Percentiles rank a stretch among this genome's conserved stretches.
Evolutionary conservation across 441 rosid species (phyloP).

Genomic region (Euphorbia neoarborescens): DNA sequence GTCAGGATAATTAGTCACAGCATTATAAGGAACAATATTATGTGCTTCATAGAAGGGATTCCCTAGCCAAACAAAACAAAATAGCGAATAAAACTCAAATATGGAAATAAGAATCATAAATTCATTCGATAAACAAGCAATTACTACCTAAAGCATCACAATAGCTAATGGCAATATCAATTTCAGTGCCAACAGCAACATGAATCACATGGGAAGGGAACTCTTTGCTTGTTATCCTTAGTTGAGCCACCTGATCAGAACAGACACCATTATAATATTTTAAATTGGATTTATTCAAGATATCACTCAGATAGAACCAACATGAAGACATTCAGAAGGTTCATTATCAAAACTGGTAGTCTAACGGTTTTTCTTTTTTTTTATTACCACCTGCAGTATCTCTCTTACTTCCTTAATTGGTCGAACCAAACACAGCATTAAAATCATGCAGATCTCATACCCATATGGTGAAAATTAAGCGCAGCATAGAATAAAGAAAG

Average conservation of each 20-base stretch:
- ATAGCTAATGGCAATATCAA: conserved; percentile 59
- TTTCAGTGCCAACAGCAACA: conserved; percentile 72
- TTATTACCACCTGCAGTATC: neutral
- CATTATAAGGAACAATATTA: conserved; percentile 41
- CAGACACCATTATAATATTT: conserved; percentile 13
- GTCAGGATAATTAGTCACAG: conserved; percentile 65
- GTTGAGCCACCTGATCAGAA: conserved; percentile 71
- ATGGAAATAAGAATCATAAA: conserved; percentile 15
- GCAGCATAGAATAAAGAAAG: neutral
- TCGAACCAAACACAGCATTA: neutral
- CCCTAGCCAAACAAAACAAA: conserved; percentile 42
- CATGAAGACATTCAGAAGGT: conserved; percentile 11
- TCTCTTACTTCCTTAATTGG: neutral
- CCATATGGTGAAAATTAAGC: neutral
- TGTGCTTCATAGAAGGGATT: conserved; percentile 70
- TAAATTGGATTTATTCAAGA: conserved; percentile 9
- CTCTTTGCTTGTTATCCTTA: conserved; percentile 51
- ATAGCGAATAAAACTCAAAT: conserved; percentile 15
- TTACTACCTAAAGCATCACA: conserved; percentile 62
- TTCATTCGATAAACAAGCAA: conserved; percentile 9
- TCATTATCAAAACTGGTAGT: neutral
- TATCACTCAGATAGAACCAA: conserved; percentile 9
- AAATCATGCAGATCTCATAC: neutral
- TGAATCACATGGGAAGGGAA: conserved; percentile 42
- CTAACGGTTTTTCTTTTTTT: neutral